These are phyloP conservation scores for Tulasnella sp. DNA, from an alignment of 768 basidiomycete genomes.

Conservation along the genomic window DNA sequence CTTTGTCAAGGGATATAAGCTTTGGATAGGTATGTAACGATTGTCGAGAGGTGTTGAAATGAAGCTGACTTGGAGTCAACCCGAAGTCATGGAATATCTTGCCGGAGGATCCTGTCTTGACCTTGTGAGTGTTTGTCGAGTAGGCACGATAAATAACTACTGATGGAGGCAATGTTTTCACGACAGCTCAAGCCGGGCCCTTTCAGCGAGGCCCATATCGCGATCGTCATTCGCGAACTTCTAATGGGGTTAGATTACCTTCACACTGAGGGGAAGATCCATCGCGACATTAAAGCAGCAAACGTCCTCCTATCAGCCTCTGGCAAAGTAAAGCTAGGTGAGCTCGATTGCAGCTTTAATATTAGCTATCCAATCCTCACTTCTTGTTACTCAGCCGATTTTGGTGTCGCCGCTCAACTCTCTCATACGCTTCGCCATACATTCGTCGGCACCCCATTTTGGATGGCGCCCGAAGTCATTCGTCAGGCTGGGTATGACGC, in stretches of 20 bases:
- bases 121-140: slow-evolving; percentile 36
- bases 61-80: too few species aligned
- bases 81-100: slow-evolving; percentile 85
- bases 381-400: slow-evolving; percentile 50
- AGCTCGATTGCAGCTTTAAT: slow-evolving; percentile 3
- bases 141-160: too few species aligned
- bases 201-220: slow-evolving; percentile 89
- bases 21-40: slow-evolving; percentile 61
- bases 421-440: slow-evolving; percentile 91
- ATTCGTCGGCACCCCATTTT: slow-evolving; percentile 93
- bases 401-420: slow-evolving; percentile 95
- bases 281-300: slow-evolving; percentile 98
- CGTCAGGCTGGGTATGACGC: slow-evolving; percentile 92
- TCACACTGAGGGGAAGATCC: slow-evolving; percentile 92
- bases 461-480: slow-evolving; percentile 99
- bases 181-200: slow-evolving; percentile 67
- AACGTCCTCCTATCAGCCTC: slow-evolving; percentile 76
- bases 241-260: slow-evolving; percentile 89
- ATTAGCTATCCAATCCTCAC: neutral
- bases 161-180: neutral
- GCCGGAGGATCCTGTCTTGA: slow-evolving; percentile 98
- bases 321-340: slow-evolving; percentile 81
- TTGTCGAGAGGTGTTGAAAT: neutral
- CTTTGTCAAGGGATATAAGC: slow-evolving; percentile 91
- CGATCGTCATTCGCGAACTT: slow-evolving; percentile 87